phyloP scores from a whole-genome alignment of 257 asterid species.

The Gentiana macrophylla region DNA sequence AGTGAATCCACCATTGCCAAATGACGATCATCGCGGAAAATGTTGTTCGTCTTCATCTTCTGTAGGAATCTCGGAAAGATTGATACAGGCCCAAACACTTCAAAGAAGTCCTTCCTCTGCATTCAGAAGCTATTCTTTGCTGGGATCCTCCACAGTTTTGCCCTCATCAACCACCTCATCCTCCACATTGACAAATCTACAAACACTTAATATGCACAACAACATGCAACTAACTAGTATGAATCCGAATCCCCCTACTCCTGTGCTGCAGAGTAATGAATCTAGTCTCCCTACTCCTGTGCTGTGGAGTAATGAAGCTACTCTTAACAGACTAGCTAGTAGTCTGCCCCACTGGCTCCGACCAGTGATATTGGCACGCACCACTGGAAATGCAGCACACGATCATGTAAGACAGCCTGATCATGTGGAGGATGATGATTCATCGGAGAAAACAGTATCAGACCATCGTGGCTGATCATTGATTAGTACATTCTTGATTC shows the following conservation, averaged over 20 bases:
- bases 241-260: too few relatives aligned
- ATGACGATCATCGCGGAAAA: slow-evolving; percentile 36
- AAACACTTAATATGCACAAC: background rate
- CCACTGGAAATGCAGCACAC: slow-evolving; percentile 31
- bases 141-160: slow-evolving; percentile 28
- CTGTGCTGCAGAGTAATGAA: too few relatives aligned
- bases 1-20: slow-evolving; percentile 23
- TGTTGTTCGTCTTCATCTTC: slow-evolving; percentile 28
- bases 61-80: slow-evolving; percentile 61
- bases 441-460: too few relatives aligned
- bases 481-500: too few relatives aligned
- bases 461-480: too few relatives aligned
- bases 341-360: slow-evolving; percentile 93
- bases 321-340: background rate
- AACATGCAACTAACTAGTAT: too few relatives aligned
- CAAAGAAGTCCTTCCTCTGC: slow-evolving; percentile 45
- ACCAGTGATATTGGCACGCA: slow-evolving; percentile 55
- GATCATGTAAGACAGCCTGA: background rate
- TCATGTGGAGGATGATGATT: slow-evolving; percentile 31
- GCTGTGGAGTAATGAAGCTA: too few relatives aligned
- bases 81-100: slow-evolving; percentile 51
- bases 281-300: too few relatives aligned
- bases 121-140: slow-evolving; percentile 41
- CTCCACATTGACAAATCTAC: background rate
- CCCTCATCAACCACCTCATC: slow-evolving; percentile 26